phyloP scores from a whole-genome alignment of 495 filamentous ascomycete species.

The Neurospora sp. region DNA sequence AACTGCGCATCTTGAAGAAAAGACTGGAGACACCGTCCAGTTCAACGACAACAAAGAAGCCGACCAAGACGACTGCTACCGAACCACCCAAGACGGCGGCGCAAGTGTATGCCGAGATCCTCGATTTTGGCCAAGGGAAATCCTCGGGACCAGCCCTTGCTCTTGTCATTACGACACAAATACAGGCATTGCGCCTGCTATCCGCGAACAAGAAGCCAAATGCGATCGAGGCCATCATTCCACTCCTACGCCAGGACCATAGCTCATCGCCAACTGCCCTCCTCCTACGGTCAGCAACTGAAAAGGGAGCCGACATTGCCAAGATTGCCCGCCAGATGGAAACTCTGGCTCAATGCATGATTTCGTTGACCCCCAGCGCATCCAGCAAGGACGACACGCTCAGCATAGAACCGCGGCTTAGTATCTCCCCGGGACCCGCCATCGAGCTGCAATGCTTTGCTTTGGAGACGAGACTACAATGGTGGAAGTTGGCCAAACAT shows the following conservation, averaged over 20 bases:
- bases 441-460: slow-evolving; percentile 60
- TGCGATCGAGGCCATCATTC: slow-evolving; percentile 40
- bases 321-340: slow-evolving; percentile 66
- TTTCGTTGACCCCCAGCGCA: slow-evolving; percentile 52
- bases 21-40: slow-evolving; percentile 39
- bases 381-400: slow-evolving; percentile 42
- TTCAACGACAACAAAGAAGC: slow-evolving; percentile 19
- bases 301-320: slow-evolving; percentile 31
- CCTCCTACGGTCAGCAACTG: slow-evolving; percentile 43
- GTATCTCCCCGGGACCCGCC: slow-evolving; percentile 46
- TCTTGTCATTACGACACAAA: slow-evolving; percentile 43
- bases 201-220: slow-evolving; percentile 39
- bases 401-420: slow-evolving; percentile 37
- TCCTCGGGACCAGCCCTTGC: slow-evolving; percentile 30
- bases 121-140: slow-evolving; percentile 44
- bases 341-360: slow-evolving; percentile 52
- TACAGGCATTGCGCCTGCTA: slow-evolving; percentile 42
- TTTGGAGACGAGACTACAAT: slow-evolving; percentile 52
- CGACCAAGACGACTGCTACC: slow-evolving; percentile 9
- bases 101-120: slow-evolving; percentile 48
- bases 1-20: slow-evolving; percentile 59
- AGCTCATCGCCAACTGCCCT: slow-evolving; percentile 57
- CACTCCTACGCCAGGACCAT: slow-evolving; percentile 32
- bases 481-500: slow-evolving; percentile 67
- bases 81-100: slow-evolving; percentile 24